Evolutionary conservation across 306 rosid genomes (phyloP), one percentile per base, ranked within the genome.

Genomic region (Pueraria montana): DNA sequence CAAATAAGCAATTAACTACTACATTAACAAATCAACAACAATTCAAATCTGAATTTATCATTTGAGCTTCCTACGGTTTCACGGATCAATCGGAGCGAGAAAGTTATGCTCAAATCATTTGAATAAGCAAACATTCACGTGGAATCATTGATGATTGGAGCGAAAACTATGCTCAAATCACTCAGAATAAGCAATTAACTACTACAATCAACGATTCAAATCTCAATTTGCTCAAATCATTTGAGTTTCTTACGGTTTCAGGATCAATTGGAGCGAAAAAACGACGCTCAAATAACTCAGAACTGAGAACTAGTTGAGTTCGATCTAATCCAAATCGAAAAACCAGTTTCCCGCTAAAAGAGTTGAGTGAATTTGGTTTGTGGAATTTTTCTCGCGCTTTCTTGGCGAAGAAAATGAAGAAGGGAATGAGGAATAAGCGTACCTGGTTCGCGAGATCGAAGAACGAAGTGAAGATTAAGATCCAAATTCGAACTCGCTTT

Each of bases 261-360:
- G 2, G 48, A 78, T 77, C 50, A 56, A 68, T 21, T 6, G 2
- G 6, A 73, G 24, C 75, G 27, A 53, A 6, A 69, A n/a, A 18
- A 48, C 58, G 32, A 50, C 69, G 59, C 73, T 80, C 53, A 40
- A 73, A 67, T 36, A n/a, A 61, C 42, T 72, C 69, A 38, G 65
- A 86, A 61, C 43, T 67, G 65, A 53, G 45, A 86, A 77, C 12
- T 3, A 18, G 2, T 52, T 4, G 14, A 59, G 65, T 74, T 59
- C 13, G 58, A 82, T 40, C 50, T 6, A 45, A 75, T 69, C 69
- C 11, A 23, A 72, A 80, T 23, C 10, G 77, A 74, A 74, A 74
- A 74, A 71, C 69, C 43, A 82, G 34, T 56, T 85, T 85, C 85
- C 80, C 81, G 86, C 81, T 62, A 74, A 77, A 84, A 67, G 42